Base-by-base conservation (phyloP, 805 yeast genomes). In the Candida sanyiensis region DNA sequence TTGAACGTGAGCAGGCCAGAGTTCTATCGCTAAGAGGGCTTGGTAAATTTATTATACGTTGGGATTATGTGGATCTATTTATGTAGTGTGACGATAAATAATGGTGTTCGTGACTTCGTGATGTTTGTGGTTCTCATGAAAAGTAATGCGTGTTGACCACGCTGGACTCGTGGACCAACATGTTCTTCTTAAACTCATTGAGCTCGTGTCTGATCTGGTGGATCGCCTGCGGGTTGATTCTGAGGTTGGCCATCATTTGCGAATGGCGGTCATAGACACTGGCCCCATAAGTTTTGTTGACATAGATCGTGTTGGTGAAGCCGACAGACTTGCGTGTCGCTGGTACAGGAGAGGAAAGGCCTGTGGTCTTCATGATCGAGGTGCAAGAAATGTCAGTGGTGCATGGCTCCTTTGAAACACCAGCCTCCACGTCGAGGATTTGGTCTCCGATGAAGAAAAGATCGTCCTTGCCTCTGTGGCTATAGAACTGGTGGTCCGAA, bases 1-100 rank as follows among this genome's bases (percentile, higher is more conserved):
- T 68, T 93, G 49, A 89, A 93, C 53, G 77, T 93, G 5, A 75
- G 81, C 46, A 74, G 96, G 52, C 97, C 98, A 0, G 97, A 88
- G 49, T 93, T 89, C 60, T 93, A 93, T 63, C 80, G 97, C 50
- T 90, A 62, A 52, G 11, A 6, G 19, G 19, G 11, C n/a, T 15
- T 21, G 22, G n/a, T n/a, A n/a, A n/a, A n/a, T n/a, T n/a, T n/a
- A n/a, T n/a, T n/a, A n/a, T n/a, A n/a, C n/a, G n/a, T n/a, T n/a
- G n/a, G n/a, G n/a, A n/a, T n/a, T n/a, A n/a, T n/a, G n/a, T n/a
- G n/a, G n/a, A n/a, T n/a, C n/a, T n/a, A n/a, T n/a, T n/a, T n/a
- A n/a, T n/a, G n/a, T n/a, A n/a, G n/a, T n/a, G n/a, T n/a, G n/a
- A n/a, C n/a, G n/a, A n/a, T n/a, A n/a, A n/a, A n/a, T n/a, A n/a